These are phyloP conservation scores for Trichothecium roseum DNA, from an alignment of 2,329 filamentous ascomycete species.

Conservation along the genomic window DNA sequence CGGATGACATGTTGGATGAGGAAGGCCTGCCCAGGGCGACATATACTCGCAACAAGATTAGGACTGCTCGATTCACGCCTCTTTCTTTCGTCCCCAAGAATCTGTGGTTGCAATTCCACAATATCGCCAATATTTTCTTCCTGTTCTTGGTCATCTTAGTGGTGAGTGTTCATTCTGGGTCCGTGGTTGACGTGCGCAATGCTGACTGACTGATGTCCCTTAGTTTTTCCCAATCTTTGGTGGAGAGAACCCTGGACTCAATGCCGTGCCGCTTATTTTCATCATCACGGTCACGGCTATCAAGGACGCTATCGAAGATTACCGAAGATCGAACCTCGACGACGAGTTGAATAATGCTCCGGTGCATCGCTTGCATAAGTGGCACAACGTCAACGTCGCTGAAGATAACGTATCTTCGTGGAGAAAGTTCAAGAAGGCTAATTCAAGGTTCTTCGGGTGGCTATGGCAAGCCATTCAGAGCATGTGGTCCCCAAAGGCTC, in stretches of 20 bases:
- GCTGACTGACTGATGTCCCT: conserved; percentile 9
- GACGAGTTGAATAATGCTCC: conserved; percentile 94
- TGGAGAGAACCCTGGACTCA: conserved; percentile 78
- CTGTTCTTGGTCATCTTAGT: conserved; percentile 89
- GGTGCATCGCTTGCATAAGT: conserved; percentile 79
- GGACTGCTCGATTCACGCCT: conserved; percentile 94
- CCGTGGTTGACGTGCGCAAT: conserved; percentile 2
- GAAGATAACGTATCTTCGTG: conserved; percentile 78
- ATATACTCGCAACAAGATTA: conserved; percentile 89
- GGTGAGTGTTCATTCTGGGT: conserved; percentile 46
- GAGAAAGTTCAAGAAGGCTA: conserved; percentile 87
- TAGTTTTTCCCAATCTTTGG: conserved; percentile 97
- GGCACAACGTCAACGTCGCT: conserved; percentile 86
- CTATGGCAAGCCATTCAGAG: conserved; percentile 37
- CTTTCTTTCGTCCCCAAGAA: conserved; percentile 95
- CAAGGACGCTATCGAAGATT: conserved; percentile 95
- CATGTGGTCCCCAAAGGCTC: conserved; percentile 41
- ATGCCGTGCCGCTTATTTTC: conserved; percentile 83
- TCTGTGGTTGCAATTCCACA: conserved; percentile 95
- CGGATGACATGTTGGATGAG: conserved; percentile 64
- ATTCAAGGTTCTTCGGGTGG: conserved; percentile 47
- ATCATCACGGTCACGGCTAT: conserved; percentile 81
- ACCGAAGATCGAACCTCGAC: conserved; percentile 80
- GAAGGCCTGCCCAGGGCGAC: conserved; percentile 61
- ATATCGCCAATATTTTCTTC: conserved; percentile 98